Evolutionary conservation across 176 grass and related monocot genomes (phyloP).

Genomic region (Bolboschoenus planiculmis): DNA sequence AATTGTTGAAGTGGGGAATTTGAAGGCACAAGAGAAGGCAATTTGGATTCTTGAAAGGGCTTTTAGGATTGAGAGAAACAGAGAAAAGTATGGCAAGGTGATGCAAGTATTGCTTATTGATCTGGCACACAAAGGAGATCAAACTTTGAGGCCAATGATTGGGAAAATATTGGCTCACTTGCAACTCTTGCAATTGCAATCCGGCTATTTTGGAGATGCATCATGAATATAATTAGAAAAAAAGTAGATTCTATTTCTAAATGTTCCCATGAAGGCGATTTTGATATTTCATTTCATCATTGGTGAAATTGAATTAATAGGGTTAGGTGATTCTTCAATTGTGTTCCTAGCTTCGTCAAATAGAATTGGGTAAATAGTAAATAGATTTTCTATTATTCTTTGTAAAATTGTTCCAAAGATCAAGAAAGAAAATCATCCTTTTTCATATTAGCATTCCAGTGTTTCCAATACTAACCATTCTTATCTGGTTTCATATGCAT

Average conservation of each 20-base stretch:
- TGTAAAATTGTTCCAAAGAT: neutral
- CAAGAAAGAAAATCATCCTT: neutral
- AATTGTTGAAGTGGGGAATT: slow-evolving; percentile 40
- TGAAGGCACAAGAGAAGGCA: slow-evolving; percentile 57
- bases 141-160: slow-evolving; percentile 60
- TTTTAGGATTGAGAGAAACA: slow-evolving; percentile 48
- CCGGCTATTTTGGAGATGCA: slow-evolving; percentile 59
- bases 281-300: neutral
- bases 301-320: neutral
- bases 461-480: neutral
- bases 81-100: slow-evolving; percentile 44
- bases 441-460: neutral
- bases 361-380: neutral
- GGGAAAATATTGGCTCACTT: slow-evolving; percentile 84
- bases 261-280: neutral
- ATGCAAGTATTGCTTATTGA: slow-evolving; percentile 64
- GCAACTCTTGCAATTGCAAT: slow-evolving; percentile 69
- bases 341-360: neutral
- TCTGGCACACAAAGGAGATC: slow-evolving; percentile 60
- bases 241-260: neutral
- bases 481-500: no score
- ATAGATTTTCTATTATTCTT: neutral
- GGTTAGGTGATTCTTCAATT: neutral
- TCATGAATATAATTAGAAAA: neutral
- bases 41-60: slow-evolving; percentile 84